Conservation (phyloP, 2,329 filamentous ascomycete genomes). For the Alternaria ethzedia region DNA sequence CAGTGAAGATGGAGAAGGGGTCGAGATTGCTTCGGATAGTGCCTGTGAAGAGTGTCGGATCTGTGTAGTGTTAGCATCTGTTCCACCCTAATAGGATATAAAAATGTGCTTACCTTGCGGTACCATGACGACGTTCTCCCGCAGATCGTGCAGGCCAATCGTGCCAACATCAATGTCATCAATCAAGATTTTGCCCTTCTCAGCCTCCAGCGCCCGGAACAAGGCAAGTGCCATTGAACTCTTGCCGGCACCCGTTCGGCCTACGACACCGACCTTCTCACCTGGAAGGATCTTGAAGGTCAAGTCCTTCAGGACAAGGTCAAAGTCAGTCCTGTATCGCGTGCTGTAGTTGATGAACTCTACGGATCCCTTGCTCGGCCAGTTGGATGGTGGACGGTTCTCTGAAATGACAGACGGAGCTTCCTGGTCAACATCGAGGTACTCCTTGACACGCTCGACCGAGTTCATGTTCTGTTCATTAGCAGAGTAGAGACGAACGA, state of each 20-base stretch:
- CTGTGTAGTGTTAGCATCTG: constrained; percentile 48
- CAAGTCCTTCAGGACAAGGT: constrained; percentile 81
- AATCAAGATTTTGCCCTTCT: constrained; percentile 85
- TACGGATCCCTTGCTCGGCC: constrained; percentile 85
- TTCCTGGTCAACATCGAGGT: constrained; percentile 94
- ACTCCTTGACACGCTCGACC: constrained; percentile 96
- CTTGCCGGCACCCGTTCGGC: constrained; percentile 94
- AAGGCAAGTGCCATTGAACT: constrained; percentile 91
- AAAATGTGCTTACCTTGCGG: constrained; percentile 66
- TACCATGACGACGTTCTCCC: constrained; percentile 94
- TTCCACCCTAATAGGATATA: background rate
- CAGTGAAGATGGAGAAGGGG: constrained; percentile 85
- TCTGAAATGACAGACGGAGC: constrained; percentile 78
- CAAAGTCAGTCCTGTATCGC: constrained; percentile 84
- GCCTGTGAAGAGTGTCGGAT: constrained; percentile 91
- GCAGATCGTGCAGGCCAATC: constrained; percentile 91
- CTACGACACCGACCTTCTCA: constrained; percentile 96
- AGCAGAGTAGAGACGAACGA: constrained; percentile 89
- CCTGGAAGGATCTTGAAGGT: constrained; percentile 84
- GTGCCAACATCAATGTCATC: constrained; percentile 88
- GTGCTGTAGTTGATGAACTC: constrained; percentile 91
- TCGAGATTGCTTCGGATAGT: constrained; percentile 93
- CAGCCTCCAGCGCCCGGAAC: constrained; percentile 92
- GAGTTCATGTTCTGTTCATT: constrained; percentile 99
- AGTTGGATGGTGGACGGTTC: constrained; percentile 76